A percentile compares a stretch with the other conserved stretches of the same genome.
These are phyloP conservation scores for Hypomontagnella submonticulosa DNA, from an alignment of 495 filamentous ascomycete species.

Conservation along the genomic window DNA sequence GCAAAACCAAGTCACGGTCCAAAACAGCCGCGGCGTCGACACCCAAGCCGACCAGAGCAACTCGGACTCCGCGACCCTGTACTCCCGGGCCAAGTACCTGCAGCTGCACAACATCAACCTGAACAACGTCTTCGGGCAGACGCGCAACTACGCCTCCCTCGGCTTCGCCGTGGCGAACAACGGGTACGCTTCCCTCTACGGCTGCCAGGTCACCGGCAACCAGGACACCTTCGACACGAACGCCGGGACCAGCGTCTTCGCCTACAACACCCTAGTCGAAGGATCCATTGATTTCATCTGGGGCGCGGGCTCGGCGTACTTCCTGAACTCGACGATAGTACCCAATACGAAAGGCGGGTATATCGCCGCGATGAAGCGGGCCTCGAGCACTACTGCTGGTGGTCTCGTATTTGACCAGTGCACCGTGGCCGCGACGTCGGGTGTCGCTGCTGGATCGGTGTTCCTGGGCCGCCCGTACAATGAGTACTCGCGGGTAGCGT, in stretches of 20 bases:
- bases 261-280: constrained; percentile 35
- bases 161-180: constrained; percentile 46
- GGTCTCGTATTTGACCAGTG: constrained; percentile 53
- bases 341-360: constrained; percentile 45
- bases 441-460: constrained; percentile 15
- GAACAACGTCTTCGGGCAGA: constrained; percentile 38
- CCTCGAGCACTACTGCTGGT: constrained; percentile 35
- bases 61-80: constrained; percentile 46
- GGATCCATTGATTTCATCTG: constrained; percentile 49
- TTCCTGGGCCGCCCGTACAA: constrained; percentile 44
- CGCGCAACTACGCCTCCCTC: constrained; percentile 41
- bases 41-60: constrained; percentile 45
- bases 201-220: constrained; percentile 38
- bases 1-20: constrained; percentile 40
- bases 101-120: constrained; percentile 44
- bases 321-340: constrained; percentile 45
- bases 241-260: constrained; percentile 33
- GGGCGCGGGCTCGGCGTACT: constrained; percentile 45
- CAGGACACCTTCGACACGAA: constrained; percentile 42
- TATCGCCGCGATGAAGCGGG: constrained; percentile 48
- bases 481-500: constrained; percentile 40
- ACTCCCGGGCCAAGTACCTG: constrained; percentile 29
- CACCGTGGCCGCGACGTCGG: constrained; percentile 29
- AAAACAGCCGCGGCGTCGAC: constrained; percentile 42
- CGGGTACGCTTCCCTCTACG: constrained; percentile 43